Conservation (phyloP, 169 alveolate species). For the Blepharisma undulans region DNA sequence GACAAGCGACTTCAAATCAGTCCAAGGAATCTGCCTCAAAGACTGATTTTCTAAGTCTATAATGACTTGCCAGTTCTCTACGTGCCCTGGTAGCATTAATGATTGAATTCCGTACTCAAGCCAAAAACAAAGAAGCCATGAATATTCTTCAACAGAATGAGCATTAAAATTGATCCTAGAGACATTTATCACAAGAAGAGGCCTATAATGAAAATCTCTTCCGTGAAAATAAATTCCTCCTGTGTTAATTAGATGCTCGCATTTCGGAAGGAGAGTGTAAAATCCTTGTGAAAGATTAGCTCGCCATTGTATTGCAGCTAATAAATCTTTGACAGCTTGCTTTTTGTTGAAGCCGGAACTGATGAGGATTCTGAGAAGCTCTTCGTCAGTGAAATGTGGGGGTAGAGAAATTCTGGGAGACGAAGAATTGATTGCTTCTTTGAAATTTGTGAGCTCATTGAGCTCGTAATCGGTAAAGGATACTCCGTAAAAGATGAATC, state of each 20-base stretch:
- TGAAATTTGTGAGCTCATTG: neutral
- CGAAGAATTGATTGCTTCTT: neutral
- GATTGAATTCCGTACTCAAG: constrained; percentile 44
- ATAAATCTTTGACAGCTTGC: neutral
- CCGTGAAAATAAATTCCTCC: constrained; percentile 63
- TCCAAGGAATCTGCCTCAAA: constrained; percentile 45
- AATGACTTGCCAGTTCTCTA: constrained; percentile 58
- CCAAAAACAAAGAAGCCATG: constrained; percentile 44
- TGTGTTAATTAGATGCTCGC: constrained; percentile 3
- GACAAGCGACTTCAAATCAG: constrained; percentile 43
- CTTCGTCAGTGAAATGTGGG: neutral
- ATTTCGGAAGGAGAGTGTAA: neutral
- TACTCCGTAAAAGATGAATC: neutral
- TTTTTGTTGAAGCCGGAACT: neutral
- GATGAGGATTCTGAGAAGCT: constrained; percentile 19
- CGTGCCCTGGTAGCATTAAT: constrained; percentile 52
- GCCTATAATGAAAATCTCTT: constrained; percentile 49
- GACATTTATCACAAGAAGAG: constrained; percentile 43
- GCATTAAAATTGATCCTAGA: constrained; percentile 18
- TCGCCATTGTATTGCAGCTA: neutral
- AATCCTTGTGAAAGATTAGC: neutral
- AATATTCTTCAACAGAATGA: constrained; percentile 43
- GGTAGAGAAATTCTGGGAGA: neutral
- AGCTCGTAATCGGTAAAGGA: neutral
- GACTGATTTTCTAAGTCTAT: constrained; percentile 49